Conservation (phyloP, 495 filamentous ascomycete species). For the Acidiella bohemica region DNA sequence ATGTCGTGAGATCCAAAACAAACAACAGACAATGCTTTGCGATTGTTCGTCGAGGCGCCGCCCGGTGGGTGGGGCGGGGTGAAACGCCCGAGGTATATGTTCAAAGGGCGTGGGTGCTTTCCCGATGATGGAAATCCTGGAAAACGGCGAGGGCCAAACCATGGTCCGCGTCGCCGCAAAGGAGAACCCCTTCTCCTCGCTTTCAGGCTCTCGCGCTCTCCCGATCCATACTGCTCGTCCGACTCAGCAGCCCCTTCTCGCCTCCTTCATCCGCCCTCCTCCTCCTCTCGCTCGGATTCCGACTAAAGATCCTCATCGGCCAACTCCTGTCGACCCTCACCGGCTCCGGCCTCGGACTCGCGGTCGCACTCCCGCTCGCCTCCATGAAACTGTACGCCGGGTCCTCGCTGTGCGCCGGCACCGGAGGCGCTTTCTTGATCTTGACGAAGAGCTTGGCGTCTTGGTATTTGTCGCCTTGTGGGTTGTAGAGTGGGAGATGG, state of each 20-base stretch:
- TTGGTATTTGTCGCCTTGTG: slow-evolving; percentile 76
- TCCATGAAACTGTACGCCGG: background rate
- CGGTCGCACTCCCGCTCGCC: background rate
- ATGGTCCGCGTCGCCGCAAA: too few relatives aligned
- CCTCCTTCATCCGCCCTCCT: background rate
- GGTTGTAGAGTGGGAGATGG: slow-evolving; percentile 83
- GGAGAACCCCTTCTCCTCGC: too few relatives aligned
- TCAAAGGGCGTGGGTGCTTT: too few relatives aligned
- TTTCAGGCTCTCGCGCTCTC: too few relatives aligned
- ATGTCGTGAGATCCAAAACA: too few relatives aligned
- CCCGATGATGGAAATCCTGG: too few relatives aligned
- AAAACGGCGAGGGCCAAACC: too few relatives aligned
- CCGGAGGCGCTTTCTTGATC: slow-evolving; percentile 46
- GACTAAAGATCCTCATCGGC: slow-evolving; percentile 11
- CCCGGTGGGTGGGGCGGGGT: too few relatives aligned
- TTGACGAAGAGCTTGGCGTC: slow-evolving; percentile 91
- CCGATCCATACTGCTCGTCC: slow-evolving; percentile 14
- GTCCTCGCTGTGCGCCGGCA: slow-evolving; percentile 8
- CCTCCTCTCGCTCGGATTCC: slow-evolving; percentile 10
- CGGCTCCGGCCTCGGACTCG: background rate
- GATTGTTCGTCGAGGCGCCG: too few relatives aligned
- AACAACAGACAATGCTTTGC: too few relatives aligned
- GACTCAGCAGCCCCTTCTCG: slow-evolving; percentile 1
- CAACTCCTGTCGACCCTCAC: slow-evolving; percentile 2
- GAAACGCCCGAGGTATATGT: too few relatives aligned